A percentile compares a stretch with the other conserved stretches of the same genome.
phyloP scores from a whole-genome alignment of 164 flowering plant genomes.

The Houttuynia cordata region DNA sequence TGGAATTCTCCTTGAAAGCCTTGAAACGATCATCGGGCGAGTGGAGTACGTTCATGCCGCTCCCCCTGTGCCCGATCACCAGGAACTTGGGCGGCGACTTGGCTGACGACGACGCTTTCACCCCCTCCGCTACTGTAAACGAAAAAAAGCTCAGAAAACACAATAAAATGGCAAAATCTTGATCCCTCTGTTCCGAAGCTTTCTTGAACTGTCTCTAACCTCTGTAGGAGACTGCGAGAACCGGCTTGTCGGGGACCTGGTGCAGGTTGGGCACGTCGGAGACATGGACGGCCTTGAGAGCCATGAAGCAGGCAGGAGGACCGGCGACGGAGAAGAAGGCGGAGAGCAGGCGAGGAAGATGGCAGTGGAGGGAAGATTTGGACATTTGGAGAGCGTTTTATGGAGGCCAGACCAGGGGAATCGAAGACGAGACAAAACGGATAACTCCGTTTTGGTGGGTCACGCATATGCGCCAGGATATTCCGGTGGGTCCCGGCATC shows the following conservation, averaged over 20 bases:
- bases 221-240: constrained; percentile 14
- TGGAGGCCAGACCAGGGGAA: too few species aligned
- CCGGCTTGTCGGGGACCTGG: constrained; percentile 28
- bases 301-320: constrained; percentile 2
- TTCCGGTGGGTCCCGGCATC: too few species aligned
- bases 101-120: constrained; percentile 1
- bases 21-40: constrained; percentile 54
- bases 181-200: neutral
- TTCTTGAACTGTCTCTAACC: constrained; percentile 12
- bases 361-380: too few species aligned
- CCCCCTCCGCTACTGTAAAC: constrained; percentile 13
- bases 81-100: constrained; percentile 26
- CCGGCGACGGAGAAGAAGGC: too few species aligned
- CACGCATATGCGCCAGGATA: too few species aligned
- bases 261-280: constrained; percentile 58
- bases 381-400: too few species aligned
- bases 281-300: constrained; percentile 62
- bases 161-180: neutral
- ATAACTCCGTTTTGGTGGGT: too few species aligned
- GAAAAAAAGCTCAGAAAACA: too few species aligned
- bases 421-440: too few species aligned
- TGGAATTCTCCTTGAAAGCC: constrained; percentile 60
- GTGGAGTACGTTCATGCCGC: constrained; percentile 69
- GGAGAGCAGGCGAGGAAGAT: too few species aligned
- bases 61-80: constrained; percentile 83